Conservation (phyloP, 1,284 basidiomycete genomes). For the Ustilago tritici region DNA sequence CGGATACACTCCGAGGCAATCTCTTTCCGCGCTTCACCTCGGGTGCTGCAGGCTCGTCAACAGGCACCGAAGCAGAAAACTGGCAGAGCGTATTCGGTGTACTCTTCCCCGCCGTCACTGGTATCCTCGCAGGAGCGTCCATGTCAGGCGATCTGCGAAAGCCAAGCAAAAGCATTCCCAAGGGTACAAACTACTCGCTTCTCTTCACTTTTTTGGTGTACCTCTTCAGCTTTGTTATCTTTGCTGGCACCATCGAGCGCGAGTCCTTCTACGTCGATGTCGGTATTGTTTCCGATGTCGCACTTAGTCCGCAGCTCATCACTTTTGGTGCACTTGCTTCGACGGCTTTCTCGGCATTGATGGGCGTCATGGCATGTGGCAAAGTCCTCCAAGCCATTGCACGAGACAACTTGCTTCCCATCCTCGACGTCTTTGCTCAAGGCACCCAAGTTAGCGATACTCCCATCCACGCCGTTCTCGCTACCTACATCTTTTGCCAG, state of each 20-base stretch:
- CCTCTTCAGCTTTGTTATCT: constrained; percentile 60
- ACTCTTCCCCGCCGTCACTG: constrained; percentile 68
- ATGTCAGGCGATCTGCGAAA: constrained; percentile 69
- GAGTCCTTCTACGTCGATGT: constrained; percentile 66
- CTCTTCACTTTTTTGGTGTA: constrained; percentile 67
- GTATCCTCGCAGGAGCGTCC: constrained; percentile 67
- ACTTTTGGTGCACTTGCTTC: constrained; percentile 66
- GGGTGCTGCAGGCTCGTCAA: constrained; percentile 65
- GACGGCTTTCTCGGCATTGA: constrained; percentile 67
- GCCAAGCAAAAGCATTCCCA: constrained; percentile 69
- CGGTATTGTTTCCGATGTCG: constrained; percentile 66
- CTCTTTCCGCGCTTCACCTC: constrained; percentile 66
- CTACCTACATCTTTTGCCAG: constrained; percentile 65
- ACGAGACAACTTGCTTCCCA: constrained; percentile 65
- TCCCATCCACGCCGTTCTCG: constrained; percentile 65
- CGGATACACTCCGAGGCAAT: constrained; percentile 60
- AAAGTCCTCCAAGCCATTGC: constrained; percentile 69
- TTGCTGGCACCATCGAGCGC: constrained; percentile 66
- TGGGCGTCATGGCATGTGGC: constrained; percentile 69
- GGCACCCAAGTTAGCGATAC: constrained; percentile 66
- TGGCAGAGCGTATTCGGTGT: constrained; percentile 69
- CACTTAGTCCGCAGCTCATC: constrained; percentile 64
- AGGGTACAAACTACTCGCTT: constrained; percentile 68
- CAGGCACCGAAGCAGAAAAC: constrained; percentile 48
- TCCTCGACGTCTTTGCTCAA: constrained; percentile 64